phyloP scores from a whole-genome alignment of 2,329 filamentous ascomycete genomes.

The Fusarium sp. region DNA sequence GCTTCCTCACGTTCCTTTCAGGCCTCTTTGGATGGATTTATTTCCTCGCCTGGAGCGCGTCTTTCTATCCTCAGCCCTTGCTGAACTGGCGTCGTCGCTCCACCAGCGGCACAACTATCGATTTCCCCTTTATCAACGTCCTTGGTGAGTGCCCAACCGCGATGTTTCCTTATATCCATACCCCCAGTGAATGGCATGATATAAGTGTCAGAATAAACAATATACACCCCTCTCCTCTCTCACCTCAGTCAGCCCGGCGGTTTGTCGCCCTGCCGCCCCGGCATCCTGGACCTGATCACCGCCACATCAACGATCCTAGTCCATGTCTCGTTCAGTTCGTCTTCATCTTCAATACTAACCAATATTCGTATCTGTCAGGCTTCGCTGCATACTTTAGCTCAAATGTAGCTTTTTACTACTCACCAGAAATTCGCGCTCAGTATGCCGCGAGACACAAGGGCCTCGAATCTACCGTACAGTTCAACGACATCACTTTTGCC shows the following conservation, averaged over 20 bases:
- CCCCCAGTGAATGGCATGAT: conserved; percentile 19
- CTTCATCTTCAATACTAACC: conserved; percentile 27
- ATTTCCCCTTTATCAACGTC: conserved; percentile 83
- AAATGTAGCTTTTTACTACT: conserved; percentile 81
- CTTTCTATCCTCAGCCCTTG: conserved; percentile 92
- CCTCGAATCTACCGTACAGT: conserved; percentile 83
- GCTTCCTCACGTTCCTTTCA: conserved; percentile 63
- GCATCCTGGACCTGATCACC: conserved; percentile 23
- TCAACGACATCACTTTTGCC: conserved; percentile 93
- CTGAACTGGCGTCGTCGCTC: conserved; percentile 82
- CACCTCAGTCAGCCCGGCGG: conserved; percentile 9
- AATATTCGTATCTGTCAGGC: conserved; percentile 55
- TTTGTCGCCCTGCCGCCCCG: conserved; percentile 13
- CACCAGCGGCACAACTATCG: conserved; percentile 85
- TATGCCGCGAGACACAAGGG: conserved; percentile 84
- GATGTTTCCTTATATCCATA: conserved; percentile 3
- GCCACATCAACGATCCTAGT: conserved; percentile 19
- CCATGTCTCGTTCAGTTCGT: not conserved
- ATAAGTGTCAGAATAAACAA: conserved; percentile 29
- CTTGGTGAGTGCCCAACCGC: conserved; percentile 58
- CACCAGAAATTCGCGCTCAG: conserved; percentile 78
- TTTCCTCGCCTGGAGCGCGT: conserved; percentile 82
- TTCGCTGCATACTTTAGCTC: conserved; percentile 82
- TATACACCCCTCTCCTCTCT: conserved; percentile 16
- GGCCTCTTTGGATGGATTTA: conserved; percentile 81